Conservation (phyloP, 208 protist genomes). For the Trypanosoma mega region DNA sequence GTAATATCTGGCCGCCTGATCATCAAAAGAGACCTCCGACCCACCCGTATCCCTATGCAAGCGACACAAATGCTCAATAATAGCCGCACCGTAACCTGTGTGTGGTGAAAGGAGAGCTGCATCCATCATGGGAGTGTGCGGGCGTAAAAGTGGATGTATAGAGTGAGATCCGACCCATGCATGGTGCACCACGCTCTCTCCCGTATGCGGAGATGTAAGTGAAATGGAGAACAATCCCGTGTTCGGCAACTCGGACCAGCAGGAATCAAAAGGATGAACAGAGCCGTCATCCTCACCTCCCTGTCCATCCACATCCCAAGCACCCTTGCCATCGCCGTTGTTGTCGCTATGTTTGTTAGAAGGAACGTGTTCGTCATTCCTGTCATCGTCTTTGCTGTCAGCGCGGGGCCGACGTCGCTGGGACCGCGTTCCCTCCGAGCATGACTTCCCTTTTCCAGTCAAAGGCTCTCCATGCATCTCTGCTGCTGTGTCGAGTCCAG, state of each 20-base stretch:
- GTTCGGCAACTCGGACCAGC: slow-evolving; percentile 70
- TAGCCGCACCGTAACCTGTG: too few species aligned
- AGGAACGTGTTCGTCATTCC: slow-evolving; percentile 14
- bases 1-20: slow-evolving; percentile 55
- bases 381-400: slow-evolving; percentile 17
- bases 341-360: slow-evolving; percentile 13
- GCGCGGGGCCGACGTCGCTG: not conserved
- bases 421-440: not conserved
- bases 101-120: too few species aligned
- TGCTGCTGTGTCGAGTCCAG: too few species aligned
- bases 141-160: slow-evolving; percentile 44
- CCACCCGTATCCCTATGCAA: too few species aligned
- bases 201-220: slow-evolving; percentile 7
- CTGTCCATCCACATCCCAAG: too few species aligned
- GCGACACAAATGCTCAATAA: too few species aligned
- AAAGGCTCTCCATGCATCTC: slow-evolving; percentile 1
- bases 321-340: not conserved
- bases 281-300: not conserved
- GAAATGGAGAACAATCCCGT: too few species aligned
- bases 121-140: slow-evolving; percentile 55
- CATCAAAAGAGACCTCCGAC: too few species aligned
- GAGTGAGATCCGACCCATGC: slow-evolving; percentile 32
- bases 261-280: slow-evolving; percentile 11
- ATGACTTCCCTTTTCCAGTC: not conserved
- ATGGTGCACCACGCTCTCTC: slow-evolving; percentile 20